Evolutionary conservation across 129 eudicot genomes (phyloP).

Genomic region (Erigeron canadensis): DNA sequence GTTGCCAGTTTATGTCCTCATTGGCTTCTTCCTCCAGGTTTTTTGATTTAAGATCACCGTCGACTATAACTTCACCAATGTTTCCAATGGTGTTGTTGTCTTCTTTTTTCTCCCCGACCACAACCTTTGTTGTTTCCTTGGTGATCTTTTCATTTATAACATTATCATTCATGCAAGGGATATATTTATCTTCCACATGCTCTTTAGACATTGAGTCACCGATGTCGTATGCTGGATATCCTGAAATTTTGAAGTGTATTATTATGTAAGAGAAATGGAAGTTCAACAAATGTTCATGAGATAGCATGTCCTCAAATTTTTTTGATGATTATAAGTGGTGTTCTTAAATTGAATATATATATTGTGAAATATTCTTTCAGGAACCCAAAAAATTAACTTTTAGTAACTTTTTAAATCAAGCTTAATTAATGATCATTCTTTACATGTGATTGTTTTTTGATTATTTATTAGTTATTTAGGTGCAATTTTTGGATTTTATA

Average conservation of each 20-base stretch:
- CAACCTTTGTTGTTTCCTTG: background rate
- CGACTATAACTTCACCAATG: background rate
- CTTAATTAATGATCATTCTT: too few species aligned
- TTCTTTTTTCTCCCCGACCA: background rate
- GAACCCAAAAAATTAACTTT: too few species aligned
- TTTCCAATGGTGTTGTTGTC: background rate
- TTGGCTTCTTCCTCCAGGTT: constrained; percentile 6
- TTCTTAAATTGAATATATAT: too few species aligned
- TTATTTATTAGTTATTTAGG: too few species aligned
- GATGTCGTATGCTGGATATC: background rate
- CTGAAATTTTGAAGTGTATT: background rate
- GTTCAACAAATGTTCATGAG: background rate
- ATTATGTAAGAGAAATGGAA: background rate
- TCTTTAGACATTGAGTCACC: constrained; percentile 3
- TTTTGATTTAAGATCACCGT: constrained; percentile 1
- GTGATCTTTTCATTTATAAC: background rate
- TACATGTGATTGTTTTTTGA: too few species aligned
- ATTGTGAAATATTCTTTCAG: too few species aligned
- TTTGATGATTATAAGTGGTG: too few species aligned
- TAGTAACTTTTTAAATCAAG: too few species aligned
- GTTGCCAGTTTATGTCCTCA: constrained; percentile 52
- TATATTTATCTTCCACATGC: constrained; percentile 16
- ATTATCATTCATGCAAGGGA: constrained; percentile 5
- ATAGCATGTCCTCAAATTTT: background rate
- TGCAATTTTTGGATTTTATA: too few species aligned